Evolutionary conservation across 1,284 basidiomycete species (phyloP).

Genomic region (Trametes polyzona): DNA sequence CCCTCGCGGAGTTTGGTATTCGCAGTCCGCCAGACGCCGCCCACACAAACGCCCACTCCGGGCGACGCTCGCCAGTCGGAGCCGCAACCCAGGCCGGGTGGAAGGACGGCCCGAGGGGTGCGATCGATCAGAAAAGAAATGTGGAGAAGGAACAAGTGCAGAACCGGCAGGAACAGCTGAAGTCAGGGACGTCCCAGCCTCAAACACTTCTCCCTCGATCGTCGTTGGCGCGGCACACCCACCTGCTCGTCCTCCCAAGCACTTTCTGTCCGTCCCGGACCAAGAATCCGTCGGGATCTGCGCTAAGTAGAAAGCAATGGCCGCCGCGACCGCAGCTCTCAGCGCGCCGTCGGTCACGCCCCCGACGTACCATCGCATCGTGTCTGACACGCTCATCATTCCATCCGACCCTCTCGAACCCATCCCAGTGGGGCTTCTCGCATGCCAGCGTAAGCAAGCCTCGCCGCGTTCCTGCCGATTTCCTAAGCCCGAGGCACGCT

Average conservation of each 20-base stretch:
- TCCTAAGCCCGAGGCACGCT: conserved; percentile 11
- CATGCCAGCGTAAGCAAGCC: conserved; percentile 64
- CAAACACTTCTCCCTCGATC: background rate
- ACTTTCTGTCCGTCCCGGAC: background rate
- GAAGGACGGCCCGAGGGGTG: background rate
- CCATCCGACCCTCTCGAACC: conserved; percentile 52
- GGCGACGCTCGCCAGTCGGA: background rate
- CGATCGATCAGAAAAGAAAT: conserved; percentile 11
- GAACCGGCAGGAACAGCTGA: conserved; percentile 3
- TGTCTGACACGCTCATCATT: conserved; percentile 57
- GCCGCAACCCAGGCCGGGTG: background rate
- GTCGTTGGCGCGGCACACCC: background rate
- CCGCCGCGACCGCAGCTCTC: conserved; percentile 38
- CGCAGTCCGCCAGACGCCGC: background rate
- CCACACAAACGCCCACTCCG: background rate
- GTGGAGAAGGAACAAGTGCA: conserved; percentile 4
- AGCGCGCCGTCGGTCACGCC: conserved; percentile 44
- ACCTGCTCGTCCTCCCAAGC: background rate
- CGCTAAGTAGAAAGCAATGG: conserved; percentile 18
- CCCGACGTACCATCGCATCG: conserved; percentile 63
- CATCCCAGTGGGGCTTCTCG: conserved; percentile 71
- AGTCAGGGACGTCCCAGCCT: background rate
- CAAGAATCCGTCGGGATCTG: background rate
- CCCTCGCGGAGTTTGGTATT: background rate
- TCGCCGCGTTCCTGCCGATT: conserved; percentile 10